Evolutionary conservation across 805 yeast genomes (phyloP).

Genomic region (Metschnikowia shivogae): DNA sequence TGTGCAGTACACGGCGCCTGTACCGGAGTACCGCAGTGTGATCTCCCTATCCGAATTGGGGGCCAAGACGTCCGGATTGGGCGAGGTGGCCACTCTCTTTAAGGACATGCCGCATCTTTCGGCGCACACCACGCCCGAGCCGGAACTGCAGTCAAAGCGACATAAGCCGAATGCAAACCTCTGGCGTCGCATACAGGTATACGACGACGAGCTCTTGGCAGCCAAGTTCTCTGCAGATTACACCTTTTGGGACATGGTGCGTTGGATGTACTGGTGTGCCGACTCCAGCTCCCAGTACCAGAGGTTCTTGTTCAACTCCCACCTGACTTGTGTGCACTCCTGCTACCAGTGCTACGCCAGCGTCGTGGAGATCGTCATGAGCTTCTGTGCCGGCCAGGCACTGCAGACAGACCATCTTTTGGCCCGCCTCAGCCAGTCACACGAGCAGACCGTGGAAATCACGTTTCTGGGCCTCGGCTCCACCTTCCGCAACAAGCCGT

Average conservation of each 20-base stretch:
- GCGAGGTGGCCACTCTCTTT: constrained; percentile 18
- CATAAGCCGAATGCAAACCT: neutral
- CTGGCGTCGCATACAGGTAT: constrained; percentile 20
- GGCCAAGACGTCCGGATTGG: constrained; percentile 15
- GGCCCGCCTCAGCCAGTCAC: neutral
- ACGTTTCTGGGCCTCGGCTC: constrained; percentile 27
- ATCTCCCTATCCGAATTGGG: constrained; percentile 13
- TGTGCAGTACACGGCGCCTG: neutral
- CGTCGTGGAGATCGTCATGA: constrained; percentile 20
- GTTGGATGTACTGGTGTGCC: constrained; percentile 38
- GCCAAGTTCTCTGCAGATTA: constrained; percentile 24
- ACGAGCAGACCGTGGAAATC: constrained; percentile 27
- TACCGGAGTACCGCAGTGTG: constrained; percentile 1
- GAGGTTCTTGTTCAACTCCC: constrained; percentile 16
- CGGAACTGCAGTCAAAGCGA: constrained; percentile 5
- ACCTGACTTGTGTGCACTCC: constrained; percentile 19
- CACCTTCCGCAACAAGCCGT: constrained; percentile 15
- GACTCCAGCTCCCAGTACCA: constrained; percentile 23
- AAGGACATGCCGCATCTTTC: constrained; percentile 18
- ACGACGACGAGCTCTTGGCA: constrained; percentile 30
- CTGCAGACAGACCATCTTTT: constrained; percentile 1
- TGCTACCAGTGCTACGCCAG: constrained; percentile 23
- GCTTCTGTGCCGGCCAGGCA: constrained; percentile 17
- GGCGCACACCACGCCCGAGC: constrained; percentile 13
- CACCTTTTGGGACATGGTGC: constrained; percentile 29